phyloP scores from a whole-genome alignment of 139 green algal species.

The Asterochloris sp. region DNA sequence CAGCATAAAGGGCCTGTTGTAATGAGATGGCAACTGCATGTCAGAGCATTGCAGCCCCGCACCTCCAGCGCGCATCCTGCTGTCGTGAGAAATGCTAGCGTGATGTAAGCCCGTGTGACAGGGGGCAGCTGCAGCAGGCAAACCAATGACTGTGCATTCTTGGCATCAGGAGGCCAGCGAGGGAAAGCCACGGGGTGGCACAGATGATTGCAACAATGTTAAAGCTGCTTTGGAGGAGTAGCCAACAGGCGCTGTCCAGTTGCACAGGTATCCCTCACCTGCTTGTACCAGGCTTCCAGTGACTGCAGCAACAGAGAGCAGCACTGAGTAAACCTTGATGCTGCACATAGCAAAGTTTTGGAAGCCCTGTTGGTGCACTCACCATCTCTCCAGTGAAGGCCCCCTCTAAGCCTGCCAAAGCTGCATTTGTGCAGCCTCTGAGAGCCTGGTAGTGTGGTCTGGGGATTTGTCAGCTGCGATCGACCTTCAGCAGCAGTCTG shows the following conservation, averaged over 20 bases:
- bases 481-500: too few species aligned
- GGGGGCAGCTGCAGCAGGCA: conserved; percentile 69
- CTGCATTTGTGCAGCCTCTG: too few species aligned
- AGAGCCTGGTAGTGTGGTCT: too few species aligned
- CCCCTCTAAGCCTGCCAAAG: too few species aligned
- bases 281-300: conserved; percentile 86
- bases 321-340: too few species aligned
- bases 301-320: conserved; percentile 38
- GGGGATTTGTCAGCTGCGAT: neutral
- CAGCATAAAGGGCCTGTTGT: too few species aligned
- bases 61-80: conserved; percentile 93
- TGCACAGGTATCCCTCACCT: conserved; percentile 16
- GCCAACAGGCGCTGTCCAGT: too few species aligned
- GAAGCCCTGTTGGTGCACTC: too few species aligned
- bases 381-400: too few species aligned
- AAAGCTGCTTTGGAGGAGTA: neutral
- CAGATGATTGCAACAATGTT: conserved; percentile 3
- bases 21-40: too few species aligned
- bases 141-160: neutral
- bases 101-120: conserved; percentile 94
- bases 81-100: conserved; percentile 91
- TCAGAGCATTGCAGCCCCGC: neutral
- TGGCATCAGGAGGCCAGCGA: neutral
- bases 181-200: neutral
- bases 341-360: too few species aligned